Conservation (phyloP, 495 filamentous ascomycete species). For the Staphylotrichum longicolle region DNA sequence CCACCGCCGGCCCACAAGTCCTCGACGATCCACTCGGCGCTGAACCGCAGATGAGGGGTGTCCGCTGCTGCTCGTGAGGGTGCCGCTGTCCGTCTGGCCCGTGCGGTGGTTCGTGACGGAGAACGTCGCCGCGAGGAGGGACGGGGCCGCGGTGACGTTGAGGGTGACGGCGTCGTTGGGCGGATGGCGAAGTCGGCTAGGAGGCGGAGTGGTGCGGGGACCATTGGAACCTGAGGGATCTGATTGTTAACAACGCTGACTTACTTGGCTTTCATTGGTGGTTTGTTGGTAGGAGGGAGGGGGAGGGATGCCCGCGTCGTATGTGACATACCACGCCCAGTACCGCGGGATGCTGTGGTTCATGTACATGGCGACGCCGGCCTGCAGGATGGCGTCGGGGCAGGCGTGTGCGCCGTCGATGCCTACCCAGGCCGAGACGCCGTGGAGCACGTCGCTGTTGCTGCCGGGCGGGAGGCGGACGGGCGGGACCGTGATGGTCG, state of each 20-base stretch:
- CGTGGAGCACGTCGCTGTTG: conserved; percentile 13
- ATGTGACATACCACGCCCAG: conserved; percentile 11
- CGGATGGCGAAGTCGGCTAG: conserved; percentile 3
- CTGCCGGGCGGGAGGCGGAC: conserved; percentile 17
- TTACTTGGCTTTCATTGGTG: neutral
- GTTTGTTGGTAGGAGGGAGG: conserved; percentile 21
- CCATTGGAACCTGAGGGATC: conserved; percentile 12
- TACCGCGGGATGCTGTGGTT: conserved; percentile 5
- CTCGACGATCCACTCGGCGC: conserved; percentile 18
- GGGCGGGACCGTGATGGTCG: conserved; percentile 15
- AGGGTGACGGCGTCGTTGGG: conserved; percentile 8
- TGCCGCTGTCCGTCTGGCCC: neutral
- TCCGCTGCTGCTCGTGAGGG: neutral
- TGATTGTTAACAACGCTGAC: neutral
- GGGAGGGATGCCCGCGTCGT: neutral
- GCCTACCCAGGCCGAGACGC: conserved; percentile 25
- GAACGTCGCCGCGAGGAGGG: conserved; percentile 2
- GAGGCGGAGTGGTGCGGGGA: neutral
- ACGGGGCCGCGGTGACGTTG: neutral
- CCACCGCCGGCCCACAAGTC: conserved; percentile 9
- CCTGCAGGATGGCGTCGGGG: conserved; percentile 10
- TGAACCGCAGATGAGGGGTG: conserved; percentile 12
- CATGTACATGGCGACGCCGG: conserved; percentile 14
- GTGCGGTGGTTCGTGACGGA: conserved; percentile 14
- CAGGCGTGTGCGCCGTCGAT: conserved; percentile 14